Evolutionary conservation across 2,329 filamentous ascomycete species (phyloP).

Genomic region (Colletotrichum orchidophilum): DNA sequence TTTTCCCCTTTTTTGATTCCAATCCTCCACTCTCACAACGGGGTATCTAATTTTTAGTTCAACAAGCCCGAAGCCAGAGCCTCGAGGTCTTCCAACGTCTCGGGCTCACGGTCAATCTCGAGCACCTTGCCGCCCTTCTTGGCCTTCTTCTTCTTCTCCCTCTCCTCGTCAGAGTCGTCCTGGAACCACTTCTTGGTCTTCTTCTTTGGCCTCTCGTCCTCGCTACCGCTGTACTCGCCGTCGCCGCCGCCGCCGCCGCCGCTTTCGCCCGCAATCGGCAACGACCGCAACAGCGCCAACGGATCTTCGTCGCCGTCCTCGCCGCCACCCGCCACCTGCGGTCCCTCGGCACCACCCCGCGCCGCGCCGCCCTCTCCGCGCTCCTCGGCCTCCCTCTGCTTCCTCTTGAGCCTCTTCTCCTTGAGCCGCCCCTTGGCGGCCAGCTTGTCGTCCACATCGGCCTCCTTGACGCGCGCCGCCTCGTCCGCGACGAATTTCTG

Average conservation of each 20-base stretch:
- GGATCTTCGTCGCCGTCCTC: slow-evolving; percentile 59
- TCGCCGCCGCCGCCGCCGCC: slow-evolving; percentile 45
- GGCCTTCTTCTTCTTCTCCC: slow-evolving; percentile 50
- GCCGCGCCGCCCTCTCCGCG: slow-evolving; percentile 44
- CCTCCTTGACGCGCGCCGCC: slow-evolving; percentile 73
- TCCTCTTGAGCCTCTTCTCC: slow-evolving; percentile 80
- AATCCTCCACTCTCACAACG: slow-evolving; percentile 17
- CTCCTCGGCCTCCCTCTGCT: slow-evolving; percentile 70
- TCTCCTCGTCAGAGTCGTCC: slow-evolving; percentile 62
- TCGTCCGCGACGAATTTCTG: slow-evolving; percentile 82
- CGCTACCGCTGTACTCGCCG: slow-evolving; percentile 41
- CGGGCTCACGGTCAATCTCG: slow-evolving; percentile 73
- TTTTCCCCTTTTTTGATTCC: background rate
- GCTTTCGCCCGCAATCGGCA: slow-evolving; percentile 58
- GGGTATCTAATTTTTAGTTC: slow-evolving; percentile 43
- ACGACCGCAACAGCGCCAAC: slow-evolving; percentile 65
- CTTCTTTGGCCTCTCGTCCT: slow-evolving; percentile 58
- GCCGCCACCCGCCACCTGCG: slow-evolving; percentile 40
- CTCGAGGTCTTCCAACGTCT: slow-evolving; percentile 83
- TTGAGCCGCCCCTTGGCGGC: slow-evolving; percentile 81
- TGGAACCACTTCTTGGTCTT: slow-evolving; percentile 84
- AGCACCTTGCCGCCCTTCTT: slow-evolving; percentile 64
- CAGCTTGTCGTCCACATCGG: slow-evolving; percentile 85
- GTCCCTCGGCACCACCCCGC: slow-evolving; percentile 11
- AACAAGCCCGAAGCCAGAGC: slow-evolving; percentile 79